Evolutionary conservation across 2,329 filamentous ascomycete genomes (phyloP), one percentile per base, ranked within the genome.

Genomic region (Diaporthe citriasiana): DNA sequence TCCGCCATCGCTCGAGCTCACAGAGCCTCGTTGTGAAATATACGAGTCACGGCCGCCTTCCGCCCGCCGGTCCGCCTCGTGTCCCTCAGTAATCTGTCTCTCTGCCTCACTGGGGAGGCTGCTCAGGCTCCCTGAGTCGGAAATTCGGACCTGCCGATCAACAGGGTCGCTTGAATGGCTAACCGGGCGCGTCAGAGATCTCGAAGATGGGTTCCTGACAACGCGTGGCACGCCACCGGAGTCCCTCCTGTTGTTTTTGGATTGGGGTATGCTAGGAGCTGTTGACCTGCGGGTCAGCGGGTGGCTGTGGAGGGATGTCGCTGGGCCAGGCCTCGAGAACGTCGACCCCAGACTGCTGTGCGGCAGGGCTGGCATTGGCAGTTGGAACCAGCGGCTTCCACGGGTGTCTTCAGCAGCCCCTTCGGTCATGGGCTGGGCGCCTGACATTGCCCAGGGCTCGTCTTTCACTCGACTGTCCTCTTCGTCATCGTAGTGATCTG

Each of bases 311-410:
- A 66, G 45, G 15, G 63, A 38, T 40, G 63, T 51, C 30, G 45
- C 63, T n/a, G 45, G 63, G 22, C 45, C 63, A 47, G 63, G 63
- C 15, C 45, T 53, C 45, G 63, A 66, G 6, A 50, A 45, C 10
- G 63, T 66, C 30, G 63, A 66, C 30, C 45, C 35, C 30, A 51
- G 22, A 33, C 63, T 50, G 63, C 63, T 66, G 33, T 19, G 63
- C 12, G n/a, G 45, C 33, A 38, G 63, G 19, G 4, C 45, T 19
- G 63, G 63, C 63, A 50, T 51, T n/a, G 63, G 63, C 45, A 66
- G 22, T 33, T 27, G 45, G 45, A 66, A 66, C 63, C 63, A 66
- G 15, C n/a, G 50, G 63, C 22, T 27, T 9, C 63, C 63, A 7
- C 63, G 63, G 22, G 15, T 50, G 7, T 9, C 17, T 15, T 50